Conservation (phyloP, 164 flowering plant genomes). For the Annona cherimola region DNA sequence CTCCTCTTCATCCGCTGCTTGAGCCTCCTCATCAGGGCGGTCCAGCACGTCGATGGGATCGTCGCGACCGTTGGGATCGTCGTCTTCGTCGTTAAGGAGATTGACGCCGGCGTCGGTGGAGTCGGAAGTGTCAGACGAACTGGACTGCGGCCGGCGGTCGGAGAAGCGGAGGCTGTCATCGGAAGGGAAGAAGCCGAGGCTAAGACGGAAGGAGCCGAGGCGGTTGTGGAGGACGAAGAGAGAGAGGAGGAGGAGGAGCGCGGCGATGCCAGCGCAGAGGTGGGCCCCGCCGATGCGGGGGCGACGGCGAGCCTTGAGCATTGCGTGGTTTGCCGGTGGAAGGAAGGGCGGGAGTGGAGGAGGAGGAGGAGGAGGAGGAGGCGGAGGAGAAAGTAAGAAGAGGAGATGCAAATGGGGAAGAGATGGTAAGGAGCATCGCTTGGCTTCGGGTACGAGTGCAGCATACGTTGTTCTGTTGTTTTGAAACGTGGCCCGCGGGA, state of each 20-base stretch:
- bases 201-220: constrained; percentile 26
- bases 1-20: constrained; percentile 20
- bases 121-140: constrained; percentile 14
- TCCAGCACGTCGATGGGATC: constrained; percentile 75
- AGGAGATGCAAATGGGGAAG: too few species aligned
- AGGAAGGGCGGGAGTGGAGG: too few species aligned
- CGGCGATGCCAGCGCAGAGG: constrained; percentile 64
- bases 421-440: too few species aligned
- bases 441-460: too few species aligned
- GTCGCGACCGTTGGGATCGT: neutral
- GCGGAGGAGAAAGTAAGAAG: too few species aligned
- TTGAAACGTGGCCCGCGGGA: too few species aligned
- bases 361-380: too few species aligned
- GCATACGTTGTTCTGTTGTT: too few species aligned
- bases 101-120: neutral
- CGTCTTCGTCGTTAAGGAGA: neutral
- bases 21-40: constrained; percentile 32
- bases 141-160: neutral
- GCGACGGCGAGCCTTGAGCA: constrained; percentile 14
- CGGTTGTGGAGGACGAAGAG: constrained; percentile 76
- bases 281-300: constrained; percentile 56
- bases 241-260: constrained; percentile 84
- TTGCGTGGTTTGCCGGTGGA: neutral
- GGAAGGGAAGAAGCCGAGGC: neutral
- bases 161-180: neutral